Conservation (phyloP, 148 eudicot species). For the Amaranthus cruentus region DNA sequence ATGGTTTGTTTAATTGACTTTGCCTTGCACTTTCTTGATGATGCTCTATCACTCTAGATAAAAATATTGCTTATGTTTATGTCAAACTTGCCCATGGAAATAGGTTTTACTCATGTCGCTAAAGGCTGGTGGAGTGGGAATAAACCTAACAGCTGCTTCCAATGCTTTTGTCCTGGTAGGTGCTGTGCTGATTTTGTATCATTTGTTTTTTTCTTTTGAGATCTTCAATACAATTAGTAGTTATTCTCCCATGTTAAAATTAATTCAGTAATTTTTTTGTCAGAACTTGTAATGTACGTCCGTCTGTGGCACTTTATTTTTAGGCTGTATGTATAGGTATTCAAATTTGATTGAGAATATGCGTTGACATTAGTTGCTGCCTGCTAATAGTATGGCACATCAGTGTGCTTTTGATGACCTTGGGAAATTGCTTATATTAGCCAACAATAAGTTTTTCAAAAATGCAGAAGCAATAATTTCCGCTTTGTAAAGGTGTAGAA, state of each 20-base stretch:
- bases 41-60: not conserved
- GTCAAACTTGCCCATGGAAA: constrained; percentile 9
- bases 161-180: constrained; percentile 95
- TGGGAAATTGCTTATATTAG: not conserved
- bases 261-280: not conserved
- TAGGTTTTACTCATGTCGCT: constrained; percentile 93
- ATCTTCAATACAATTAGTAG: not conserved
- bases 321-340: not conserved
- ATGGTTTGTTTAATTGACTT: constrained; percentile 43
- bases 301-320: not conserved
- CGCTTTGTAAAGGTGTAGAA: too few relatives aligned
- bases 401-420: not conserved
- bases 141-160: constrained; percentile 90
- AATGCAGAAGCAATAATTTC: too few relatives aligned
- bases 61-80: not conserved
- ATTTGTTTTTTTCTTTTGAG: not conserved
- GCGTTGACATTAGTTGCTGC: not conserved
- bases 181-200: constrained; percentile 2
- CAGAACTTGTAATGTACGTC: not conserved
- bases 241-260: not conserved
- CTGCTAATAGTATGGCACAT: not conserved
- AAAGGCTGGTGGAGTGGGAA: constrained; percentile 99
- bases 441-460: too few relatives aligned
- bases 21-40: not conserved
- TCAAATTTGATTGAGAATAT: not conserved